Evolutionary conservation across 169 alveolate genomes (phyloP).

Genomic region (Eimeria maxima): DNA sequence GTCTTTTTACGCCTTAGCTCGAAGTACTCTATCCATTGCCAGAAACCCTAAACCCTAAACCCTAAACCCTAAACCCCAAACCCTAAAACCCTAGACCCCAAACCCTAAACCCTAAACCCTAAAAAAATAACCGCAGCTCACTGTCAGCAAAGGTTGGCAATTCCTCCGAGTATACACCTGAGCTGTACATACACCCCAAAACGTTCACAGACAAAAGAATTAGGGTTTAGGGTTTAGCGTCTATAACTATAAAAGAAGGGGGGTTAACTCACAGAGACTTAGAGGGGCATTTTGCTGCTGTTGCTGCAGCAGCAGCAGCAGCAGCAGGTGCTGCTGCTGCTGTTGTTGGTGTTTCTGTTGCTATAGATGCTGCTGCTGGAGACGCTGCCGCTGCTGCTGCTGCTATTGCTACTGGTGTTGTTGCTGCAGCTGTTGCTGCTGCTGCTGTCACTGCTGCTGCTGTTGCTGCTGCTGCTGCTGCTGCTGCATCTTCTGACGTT

Average conservation of each 20-base stretch:
- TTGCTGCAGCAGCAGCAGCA: not conserved
- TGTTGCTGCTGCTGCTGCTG: no score
- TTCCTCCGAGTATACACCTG: not conserved
- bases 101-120: not conserved
- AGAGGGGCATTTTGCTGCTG: no score
- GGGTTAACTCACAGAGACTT: not conserved
- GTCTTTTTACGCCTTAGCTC: no score
- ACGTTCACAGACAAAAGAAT: no score
- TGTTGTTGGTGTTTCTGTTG: no score
- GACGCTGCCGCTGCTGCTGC: not conserved
- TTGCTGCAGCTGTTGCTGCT: not conserved
- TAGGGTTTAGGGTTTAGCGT: not conserved
- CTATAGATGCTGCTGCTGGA: not conserved
- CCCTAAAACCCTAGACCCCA: not conserved
- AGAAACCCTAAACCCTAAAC: conserved; percentile 2
- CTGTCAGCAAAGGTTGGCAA: not conserved
- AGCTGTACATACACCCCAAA: not conserved
- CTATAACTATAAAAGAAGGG: not conserved
- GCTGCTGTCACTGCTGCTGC: no score
- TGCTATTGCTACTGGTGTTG: not conserved
- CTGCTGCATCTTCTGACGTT: no score
- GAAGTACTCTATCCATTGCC: not conserved
- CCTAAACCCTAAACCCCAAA: not conserved
- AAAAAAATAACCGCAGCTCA: not conserved
- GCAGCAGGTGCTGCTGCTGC: not conserved